phyloP scores from a whole-genome alignment of 139 green algal species.

The Haematococcus lacustris region DNA sequence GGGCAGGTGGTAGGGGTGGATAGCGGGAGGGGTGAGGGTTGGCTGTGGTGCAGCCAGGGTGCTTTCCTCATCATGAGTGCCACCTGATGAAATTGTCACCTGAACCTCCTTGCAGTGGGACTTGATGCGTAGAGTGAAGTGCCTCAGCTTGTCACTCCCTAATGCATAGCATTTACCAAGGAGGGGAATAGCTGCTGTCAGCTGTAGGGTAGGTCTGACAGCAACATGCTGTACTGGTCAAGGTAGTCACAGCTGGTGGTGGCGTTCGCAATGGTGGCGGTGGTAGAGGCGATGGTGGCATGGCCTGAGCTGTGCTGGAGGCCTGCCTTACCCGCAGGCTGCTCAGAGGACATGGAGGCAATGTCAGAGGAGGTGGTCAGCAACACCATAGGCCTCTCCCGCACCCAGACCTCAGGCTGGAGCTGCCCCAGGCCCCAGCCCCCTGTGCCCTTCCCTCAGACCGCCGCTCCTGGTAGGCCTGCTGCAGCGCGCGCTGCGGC shows the following conservation, averaged over 20 bases:
- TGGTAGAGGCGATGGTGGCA: background rate
- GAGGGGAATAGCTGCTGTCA: background rate
- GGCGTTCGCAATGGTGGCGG: background rate
- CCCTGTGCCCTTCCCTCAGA: too few relatives aligned
- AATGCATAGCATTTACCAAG: background rate
- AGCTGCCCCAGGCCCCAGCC: too few relatives aligned
- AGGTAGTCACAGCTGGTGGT: background rate
- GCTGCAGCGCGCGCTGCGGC: too few relatives aligned
- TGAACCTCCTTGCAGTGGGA: too few relatives aligned
- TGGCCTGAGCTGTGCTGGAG: background rate
- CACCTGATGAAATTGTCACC: too few relatives aligned
- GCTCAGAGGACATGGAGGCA: constrained; percentile 7
- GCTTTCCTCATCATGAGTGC: too few relatives aligned
- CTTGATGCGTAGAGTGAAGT: too few relatives aligned
- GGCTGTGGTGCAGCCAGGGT: too few relatives aligned
- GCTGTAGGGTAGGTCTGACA: background rate
- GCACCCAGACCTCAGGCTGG: background rate
- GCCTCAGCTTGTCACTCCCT: background rate
- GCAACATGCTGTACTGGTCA: background rate
- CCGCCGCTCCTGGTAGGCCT: too few relatives aligned
- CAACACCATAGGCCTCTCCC: constrained; percentile 19
- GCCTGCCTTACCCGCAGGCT: background rate
- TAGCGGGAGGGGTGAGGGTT: too few relatives aligned
- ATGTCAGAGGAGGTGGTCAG: constrained; percentile 26
- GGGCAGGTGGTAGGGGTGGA: too few relatives aligned